These are phyloP conservation scores for Talaromyces atroroseus DNA, from an alignment of 2,329 filamentous ascomycete genomes.

Conservation along the genomic window DNA sequence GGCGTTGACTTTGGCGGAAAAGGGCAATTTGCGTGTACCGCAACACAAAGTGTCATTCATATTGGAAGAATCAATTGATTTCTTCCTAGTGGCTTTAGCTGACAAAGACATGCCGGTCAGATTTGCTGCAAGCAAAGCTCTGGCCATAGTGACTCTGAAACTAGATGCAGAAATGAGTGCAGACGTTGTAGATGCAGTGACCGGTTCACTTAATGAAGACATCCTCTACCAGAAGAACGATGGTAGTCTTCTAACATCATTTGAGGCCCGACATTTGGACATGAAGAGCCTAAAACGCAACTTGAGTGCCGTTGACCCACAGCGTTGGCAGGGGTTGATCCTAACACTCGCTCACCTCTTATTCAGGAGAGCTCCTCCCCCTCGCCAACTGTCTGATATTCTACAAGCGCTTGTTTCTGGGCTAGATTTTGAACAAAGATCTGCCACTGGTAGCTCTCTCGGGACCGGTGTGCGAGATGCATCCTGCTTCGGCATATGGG, in stretches of 20 bases:
- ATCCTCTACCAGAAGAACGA: slow-evolving; percentile 51
- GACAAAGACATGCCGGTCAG: slow-evolving; percentile 90
- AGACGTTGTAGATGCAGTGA: slow-evolving; percentile 80
- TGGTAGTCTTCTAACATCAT: slow-evolving; percentile 33
- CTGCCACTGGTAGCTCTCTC: slow-evolving; percentile 74
- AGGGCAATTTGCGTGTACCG: slow-evolving; percentile 21
- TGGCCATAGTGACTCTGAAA: slow-evolving; percentile 79
- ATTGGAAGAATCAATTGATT: slow-evolving; percentile 75
- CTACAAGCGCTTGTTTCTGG: slow-evolving; percentile 72
- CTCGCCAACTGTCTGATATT: slow-evolving; percentile 64
- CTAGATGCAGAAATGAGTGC: slow-evolving; percentile 73
- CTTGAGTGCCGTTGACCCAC: slow-evolving; percentile 68
- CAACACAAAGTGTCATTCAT: slow-evolving; percentile 44
- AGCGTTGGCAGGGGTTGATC: slow-evolving; percentile 89
- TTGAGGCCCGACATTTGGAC: slow-evolving; percentile 27
- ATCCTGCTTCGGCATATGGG: slow-evolving; percentile 94
- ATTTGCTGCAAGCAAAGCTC: slow-evolving; percentile 83
- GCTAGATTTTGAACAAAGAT: slow-evolving; percentile 82
- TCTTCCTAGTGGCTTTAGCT: slow-evolving; percentile 68
- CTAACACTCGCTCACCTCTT: slow-evolving; percentile 81
- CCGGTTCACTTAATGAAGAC: slow-evolving; percentile 62
- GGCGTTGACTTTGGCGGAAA: slow-evolving; percentile 50
- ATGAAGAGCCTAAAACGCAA: slow-evolving; percentile 46
- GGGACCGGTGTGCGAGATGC: slow-evolving; percentile 92
- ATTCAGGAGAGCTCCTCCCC: slow-evolving; percentile 75